Evolutionary conservation across 2,329 filamentous ascomycete genomes (phyloP), one percentile per base, ranked within the genome.

Genomic region (Penicillium sp.): DNA sequence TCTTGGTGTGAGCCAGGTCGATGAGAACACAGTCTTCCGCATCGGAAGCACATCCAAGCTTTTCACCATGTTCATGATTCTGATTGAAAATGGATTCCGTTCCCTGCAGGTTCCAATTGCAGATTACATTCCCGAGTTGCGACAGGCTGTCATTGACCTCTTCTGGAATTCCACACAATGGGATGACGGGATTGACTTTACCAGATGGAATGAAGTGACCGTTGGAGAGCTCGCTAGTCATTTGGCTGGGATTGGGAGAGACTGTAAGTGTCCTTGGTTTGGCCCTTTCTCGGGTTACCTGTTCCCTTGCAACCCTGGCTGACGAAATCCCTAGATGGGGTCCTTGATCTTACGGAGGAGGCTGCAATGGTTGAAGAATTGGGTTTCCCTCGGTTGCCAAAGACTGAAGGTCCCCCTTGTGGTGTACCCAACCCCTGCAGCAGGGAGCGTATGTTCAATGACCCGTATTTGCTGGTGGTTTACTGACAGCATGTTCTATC

Each of bases 41-140:
- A 62, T 75, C 13, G 72, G 67, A 0, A 76, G 73, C 42, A 46
- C 72, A 25, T 74, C 72, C 1, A 77, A 76, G 50, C 48, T 75
- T 15, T 71, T 70, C 54, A 74, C 73, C 0, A 66, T 72, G 15
- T 64, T 71, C 20, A 39, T 68, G 0, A 62, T 70, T 10, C 52
- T 74, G 15, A 59, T 68, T 9, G 63, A 61, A 40, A 52, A 43
- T 3, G 62, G 62, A 4, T 44, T 56, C 9, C 46, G 46, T 13
- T 35, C 45, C 12, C 61, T 63, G 27, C 23, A 57, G 5, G 53
- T 63, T 23, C 60, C 58, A 0, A 44, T 67, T 13, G 46, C 50
- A 2, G 54, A 60, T 6, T 66, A 64, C 44, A 42, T 67, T 3
- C 62, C 64, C 4, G 60, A 66, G 35, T 37, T 66, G 5, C 46